Percentiles rank a stretch among this genome's conserved stretches.
phyloP scores from a whole-genome alignment of 768 basidiomycete genomes.

The Gautieria morchelliformis region DNA sequence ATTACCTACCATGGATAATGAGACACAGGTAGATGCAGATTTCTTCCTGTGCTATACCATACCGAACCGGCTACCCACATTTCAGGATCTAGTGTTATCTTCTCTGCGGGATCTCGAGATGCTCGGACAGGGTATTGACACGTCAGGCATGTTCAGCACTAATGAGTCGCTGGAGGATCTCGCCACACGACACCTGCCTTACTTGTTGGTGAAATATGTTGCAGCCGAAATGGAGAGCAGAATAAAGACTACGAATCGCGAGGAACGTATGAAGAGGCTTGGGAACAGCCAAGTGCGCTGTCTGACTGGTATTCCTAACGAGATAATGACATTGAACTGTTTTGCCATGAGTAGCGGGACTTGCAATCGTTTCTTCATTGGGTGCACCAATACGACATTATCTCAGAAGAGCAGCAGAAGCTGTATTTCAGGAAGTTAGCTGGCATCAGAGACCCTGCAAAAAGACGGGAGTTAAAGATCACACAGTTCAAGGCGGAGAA shows the following conservation, averaged over 20 bases:
- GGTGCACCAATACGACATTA: constrained; percentile 57
- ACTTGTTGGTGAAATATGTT: constrained; percentile 64
- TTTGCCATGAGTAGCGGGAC: constrained; percentile 31
- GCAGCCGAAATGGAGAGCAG: constrained; percentile 57
- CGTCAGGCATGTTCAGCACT: constrained; percentile 67
- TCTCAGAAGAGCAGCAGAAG: constrained; percentile 49
- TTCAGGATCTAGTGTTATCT: constrained; percentile 49
- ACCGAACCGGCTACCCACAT: constrained; percentile 9
- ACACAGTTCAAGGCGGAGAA: constrained; percentile 84
- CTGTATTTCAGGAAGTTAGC: constrained; percentile 42
- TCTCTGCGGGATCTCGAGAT: constrained; percentile 46
- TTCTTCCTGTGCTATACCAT: not conserved
- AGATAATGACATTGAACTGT: not conserved
- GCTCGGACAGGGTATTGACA: constrained; percentile 43
- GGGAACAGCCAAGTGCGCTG: constrained; percentile 42
- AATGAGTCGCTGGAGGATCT: constrained; percentile 83
- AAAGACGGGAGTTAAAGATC: constrained; percentile 81
- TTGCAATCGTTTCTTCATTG: constrained; percentile 36
- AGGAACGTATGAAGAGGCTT: constrained; percentile 49
- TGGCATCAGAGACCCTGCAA: constrained; percentile 51
- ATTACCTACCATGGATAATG: constrained; percentile 32
- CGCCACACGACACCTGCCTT: constrained; percentile 63
- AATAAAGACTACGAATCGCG: constrained; percentile 42
- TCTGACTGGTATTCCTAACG: constrained; percentile 1
- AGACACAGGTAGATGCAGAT: constrained; percentile 32